Evolutionary conservation across 768 basidiomycete genomes (phyloP).

Genomic region (Cantharellus cinnabarinus): DNA sequence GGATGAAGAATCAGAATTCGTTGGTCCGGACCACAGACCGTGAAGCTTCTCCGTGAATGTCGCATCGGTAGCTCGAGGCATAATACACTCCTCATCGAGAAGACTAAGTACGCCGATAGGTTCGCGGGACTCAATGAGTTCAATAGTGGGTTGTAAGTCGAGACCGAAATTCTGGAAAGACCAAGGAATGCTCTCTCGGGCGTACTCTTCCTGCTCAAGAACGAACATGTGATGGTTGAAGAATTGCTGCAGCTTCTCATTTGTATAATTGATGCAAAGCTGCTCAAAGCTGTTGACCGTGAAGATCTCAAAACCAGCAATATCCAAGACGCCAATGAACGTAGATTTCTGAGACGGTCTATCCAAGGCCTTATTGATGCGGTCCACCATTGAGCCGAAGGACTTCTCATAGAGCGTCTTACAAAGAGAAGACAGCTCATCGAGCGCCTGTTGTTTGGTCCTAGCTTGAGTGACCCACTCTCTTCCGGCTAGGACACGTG

Average conservation of each 20-base stretch:
- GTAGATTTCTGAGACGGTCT: conserved; percentile 79
- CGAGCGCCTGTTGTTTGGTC: conserved; percentile 75
- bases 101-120: conserved; percentile 79
- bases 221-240: conserved; percentile 99
- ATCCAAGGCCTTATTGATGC: conserved; percentile 86
- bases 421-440: conserved; percentile 77
- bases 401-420: conserved; percentile 96
- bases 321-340: conserved; percentile 97
- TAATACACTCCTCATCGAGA: conserved; percentile 96
- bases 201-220: conserved; percentile 95
- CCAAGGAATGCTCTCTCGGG: conserved; percentile 92
- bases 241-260: conserved; percentile 95
- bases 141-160: conserved; percentile 94
- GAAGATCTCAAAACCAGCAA: conserved; percentile 93
- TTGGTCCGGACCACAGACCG: conserved; percentile 38
- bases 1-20: conserved; percentile 19
- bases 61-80: conserved; percentile 93
- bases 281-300: conserved; percentile 85
- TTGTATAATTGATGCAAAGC: conserved; percentile 94
- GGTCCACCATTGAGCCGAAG: conserved; percentile 81
- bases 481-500: conserved; percentile 78
- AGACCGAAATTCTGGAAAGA: conserved; percentile 95
- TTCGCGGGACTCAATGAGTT: conserved; percentile 73
- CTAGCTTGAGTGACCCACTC: conserved; percentile 95
- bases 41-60: conserved; percentile 91